A percentile compares a stretch with the other conserved stretches of the same genome.
Conservation (phyloP, 345 rosid genomes). For the Tarenaya hassleriana region DNA sequence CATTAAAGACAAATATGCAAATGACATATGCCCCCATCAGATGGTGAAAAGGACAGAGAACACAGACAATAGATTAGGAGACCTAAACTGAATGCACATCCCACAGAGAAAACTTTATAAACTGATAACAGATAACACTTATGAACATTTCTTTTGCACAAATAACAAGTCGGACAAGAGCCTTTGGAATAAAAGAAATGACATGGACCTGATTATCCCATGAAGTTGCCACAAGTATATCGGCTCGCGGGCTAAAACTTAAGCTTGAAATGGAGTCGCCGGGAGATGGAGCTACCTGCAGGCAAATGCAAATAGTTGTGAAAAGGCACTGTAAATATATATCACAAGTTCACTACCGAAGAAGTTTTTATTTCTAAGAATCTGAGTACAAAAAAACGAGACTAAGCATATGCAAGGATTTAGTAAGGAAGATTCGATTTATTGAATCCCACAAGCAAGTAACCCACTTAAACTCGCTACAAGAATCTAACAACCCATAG, state of each 20-base stretch:
- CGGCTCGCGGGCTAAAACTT: conserved; percentile 87
- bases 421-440: too few species aligned
- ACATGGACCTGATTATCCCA: conserved; percentile 94
- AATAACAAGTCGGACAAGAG: background rate
- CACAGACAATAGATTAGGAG: background rate
- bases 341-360: background rate
- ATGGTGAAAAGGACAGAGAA: background rate
- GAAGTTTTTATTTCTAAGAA: background rate
- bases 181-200: conserved; percentile 12
- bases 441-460: too few species aligned
- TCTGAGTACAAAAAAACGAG: too few species aligned
- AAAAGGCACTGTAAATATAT: too few species aligned
- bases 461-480: too few species aligned
- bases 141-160: background rate
- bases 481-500: too few species aligned
- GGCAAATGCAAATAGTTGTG: background rate
- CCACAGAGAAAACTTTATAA: background rate
- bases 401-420: too few species aligned
- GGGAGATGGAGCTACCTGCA: conserved; percentile 82
- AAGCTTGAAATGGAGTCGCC: conserved; percentile 84
- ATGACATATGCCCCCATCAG: background rate
- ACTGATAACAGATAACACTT: too few species aligned
- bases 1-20: conserved; percentile 6
- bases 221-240: conserved; percentile 79
- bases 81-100: background rate